Conservation (phyloP, 768 basidiomycete species). For the Pleurotus salmoneostramineus region DNA sequence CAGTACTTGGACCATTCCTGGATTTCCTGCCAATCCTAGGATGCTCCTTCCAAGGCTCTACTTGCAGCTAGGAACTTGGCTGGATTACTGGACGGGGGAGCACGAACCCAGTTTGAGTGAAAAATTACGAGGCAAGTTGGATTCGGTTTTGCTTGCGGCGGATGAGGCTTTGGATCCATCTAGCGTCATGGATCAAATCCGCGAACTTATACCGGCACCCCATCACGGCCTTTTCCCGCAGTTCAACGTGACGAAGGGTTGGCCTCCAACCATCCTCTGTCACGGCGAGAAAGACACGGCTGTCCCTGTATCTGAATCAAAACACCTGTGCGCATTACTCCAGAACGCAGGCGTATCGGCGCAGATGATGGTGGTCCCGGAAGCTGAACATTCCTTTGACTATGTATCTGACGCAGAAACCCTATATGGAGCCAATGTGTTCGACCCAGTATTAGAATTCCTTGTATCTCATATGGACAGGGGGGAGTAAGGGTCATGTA, state of each 20-base stretch:
- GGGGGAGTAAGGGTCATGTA: too few relatives aligned
- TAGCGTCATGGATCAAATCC: background rate
- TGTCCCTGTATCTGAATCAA: slow-evolving; percentile 38
- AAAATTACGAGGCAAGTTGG: slow-evolving; percentile 27
- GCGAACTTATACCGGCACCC: slow-evolving; percentile 25
- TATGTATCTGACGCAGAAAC: slow-evolving; percentile 41
- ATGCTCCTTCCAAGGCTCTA: slow-evolving; percentile 56
- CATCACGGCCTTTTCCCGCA: slow-evolving; percentile 45
- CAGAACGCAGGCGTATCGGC: slow-evolving; percentile 28
- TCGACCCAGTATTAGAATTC: slow-evolving; percentile 34
- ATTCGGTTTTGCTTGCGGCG: background rate
- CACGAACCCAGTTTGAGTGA: slow-evolving; percentile 45
- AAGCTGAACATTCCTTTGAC: slow-evolving; percentile 55
- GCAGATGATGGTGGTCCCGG: slow-evolving; percentile 32
- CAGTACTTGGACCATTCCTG: slow-evolving; percentile 40
- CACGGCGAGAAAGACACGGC: slow-evolving; percentile 48
- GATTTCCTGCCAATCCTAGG: slow-evolving; percentile 59
- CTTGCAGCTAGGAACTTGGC: slow-evolving; percentile 50
- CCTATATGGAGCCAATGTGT: slow-evolving; percentile 24
- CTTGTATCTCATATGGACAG: slow-evolving; percentile 15
- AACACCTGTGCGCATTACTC: slow-evolving; percentile 28
- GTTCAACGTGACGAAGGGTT: slow-evolving; percentile 30
- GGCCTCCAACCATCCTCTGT: slow-evolving; percentile 47
- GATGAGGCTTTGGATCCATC: slow-evolving; percentile 6
- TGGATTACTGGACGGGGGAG: slow-evolving; percentile 58